A percentile compares a stretch with the other conserved stretches of the same genome.
Conservation (phyloP, 208 protist genomes). For the Trypanosoma melophagium region DNA sequence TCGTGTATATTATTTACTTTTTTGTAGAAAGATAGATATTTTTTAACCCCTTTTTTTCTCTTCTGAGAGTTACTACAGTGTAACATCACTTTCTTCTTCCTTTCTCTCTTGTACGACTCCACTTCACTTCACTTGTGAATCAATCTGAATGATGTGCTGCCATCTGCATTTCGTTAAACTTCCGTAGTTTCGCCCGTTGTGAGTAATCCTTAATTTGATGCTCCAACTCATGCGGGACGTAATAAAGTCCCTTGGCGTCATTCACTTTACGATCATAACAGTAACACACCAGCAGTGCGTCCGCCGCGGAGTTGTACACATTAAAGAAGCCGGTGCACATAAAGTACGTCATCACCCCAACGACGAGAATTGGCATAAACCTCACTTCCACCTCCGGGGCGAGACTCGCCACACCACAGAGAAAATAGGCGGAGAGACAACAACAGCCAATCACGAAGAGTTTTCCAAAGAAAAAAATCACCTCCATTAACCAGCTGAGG, state of each 20-base stretch:
- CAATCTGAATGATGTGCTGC: conserved; percentile 10
- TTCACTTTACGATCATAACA: conserved; percentile 52
- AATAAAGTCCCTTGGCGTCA: conserved; percentile 23
- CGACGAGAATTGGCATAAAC: conserved; percentile 35
- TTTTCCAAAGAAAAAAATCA: conserved; percentile 51
- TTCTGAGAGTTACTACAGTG: neutral
- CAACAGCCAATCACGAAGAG: conserved; percentile 37
- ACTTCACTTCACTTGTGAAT: neutral
- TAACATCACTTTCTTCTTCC: neutral
- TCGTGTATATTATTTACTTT: conserved; percentile 9
- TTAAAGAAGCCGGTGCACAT: conserved; percentile 50
- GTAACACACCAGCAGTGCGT: conserved; percentile 73
- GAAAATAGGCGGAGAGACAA: conserved; percentile 31
- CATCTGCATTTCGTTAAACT: conserved; percentile 6
- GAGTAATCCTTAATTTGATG: conserved; percentile 27
- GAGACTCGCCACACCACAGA: conserved; percentile 13
- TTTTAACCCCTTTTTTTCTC: conserved; percentile 11
- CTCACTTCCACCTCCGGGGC: conserved; percentile 23
- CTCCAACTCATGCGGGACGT: conserved; percentile 29
- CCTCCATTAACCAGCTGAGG: conserved; percentile 33
- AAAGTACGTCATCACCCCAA: conserved; percentile 45
- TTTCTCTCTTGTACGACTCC: neutral
- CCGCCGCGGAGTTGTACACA: conserved; percentile 49
- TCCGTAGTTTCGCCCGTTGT: conserved; percentile 12
- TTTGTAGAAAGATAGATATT: too few relatives aligned